Evolutionary conservation across 495 filamentous ascomycete species (phyloP).

Genomic region (Parathielavia hyrcaniae): DNA sequence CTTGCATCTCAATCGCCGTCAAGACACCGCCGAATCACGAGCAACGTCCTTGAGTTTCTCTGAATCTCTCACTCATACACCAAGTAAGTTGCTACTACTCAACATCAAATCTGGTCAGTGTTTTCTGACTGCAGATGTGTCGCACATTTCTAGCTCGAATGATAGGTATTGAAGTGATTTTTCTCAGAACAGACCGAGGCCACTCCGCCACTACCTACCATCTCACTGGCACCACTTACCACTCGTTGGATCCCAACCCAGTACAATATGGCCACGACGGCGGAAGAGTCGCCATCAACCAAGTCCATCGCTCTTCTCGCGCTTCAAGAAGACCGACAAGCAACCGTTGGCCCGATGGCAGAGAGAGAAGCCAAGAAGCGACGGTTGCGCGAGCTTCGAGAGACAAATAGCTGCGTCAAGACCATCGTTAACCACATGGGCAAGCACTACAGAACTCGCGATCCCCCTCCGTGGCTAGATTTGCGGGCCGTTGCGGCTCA

Average conservation of each 20-base stretch:
- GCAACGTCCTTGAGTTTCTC: too few relatives aligned
- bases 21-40: too few relatives aligned
- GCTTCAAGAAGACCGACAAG: too few relatives aligned
- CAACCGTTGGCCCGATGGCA: not conserved
- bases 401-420: not conserved
- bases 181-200: too few relatives aligned
- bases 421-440: constrained; percentile 7
- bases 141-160: too few relatives aligned
- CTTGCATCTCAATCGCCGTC: too few relatives aligned
- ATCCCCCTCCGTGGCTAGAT: constrained; percentile 9
- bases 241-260: not conserved
- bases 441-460: not conserved
- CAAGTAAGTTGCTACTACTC: too few relatives aligned
- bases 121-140: too few relatives aligned
- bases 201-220: not conserved
- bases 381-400: constrained; percentile 4
- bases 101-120: too few relatives aligned
- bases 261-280: not conserved
- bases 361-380: constrained; percentile 5
- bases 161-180: too few relatives aligned
- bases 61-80: too few relatives aligned
- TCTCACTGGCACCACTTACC: not conserved
- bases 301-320: not conserved
- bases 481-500: not conserved
- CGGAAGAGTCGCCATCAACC: not conserved